Evolutionary conservation across 306 rosid genomes (phyloP), one percentile per base, ranked within the genome.

Genomic region (Lathyrus sativus): DNA sequence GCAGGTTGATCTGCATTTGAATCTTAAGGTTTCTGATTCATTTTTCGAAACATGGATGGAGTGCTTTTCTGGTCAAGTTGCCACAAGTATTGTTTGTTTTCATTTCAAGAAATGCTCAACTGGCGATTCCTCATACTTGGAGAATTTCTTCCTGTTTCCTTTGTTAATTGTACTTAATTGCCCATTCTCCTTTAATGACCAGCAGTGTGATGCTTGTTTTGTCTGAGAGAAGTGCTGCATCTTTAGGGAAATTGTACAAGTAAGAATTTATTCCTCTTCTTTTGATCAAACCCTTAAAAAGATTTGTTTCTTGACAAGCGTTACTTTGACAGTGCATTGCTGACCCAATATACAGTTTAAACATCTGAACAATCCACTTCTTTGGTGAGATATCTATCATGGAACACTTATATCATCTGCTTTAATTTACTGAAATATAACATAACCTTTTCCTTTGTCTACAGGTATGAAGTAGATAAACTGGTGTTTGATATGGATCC

Each of bases 131-230:
- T 85, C 66, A 37, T 85, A 74, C 76, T 74, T 79, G 96, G 97
- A 81, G 77, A 87, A 82, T 88, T 86, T 85, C 90, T 90, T 88
- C 82, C 74, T 83, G 97, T 86, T 84, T 90, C 96, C 62, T 90
- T 86, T 80, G 99, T 90, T 73, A 93, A 90, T 83, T 84, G 88
- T 88, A 93, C 99, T 76, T 93, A 93, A 90, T 77, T 80, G 86
- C 80, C 84, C 57, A 71, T 68, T 87, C 71, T 74, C 72, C 77
- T 74, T 82, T 68, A 76, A 85, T 85, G 91, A 86, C 79, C 92
- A 77, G 84, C 87, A 84, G 81, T 70, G 86, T 84, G 70, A 86
- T 88, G 99, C 89, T 84, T 77, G 77, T 80, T 81, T 72, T 77
- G 76, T 80, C 71, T 90, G 81, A 86, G 84, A 82, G 77, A 44